A percentile compares a stretch with the other conserved stretches of the same genome.
Evolutionary conservation across 371 early-diverging fungal genomes (phyloP).

Genomic region (Mucor piriformis): DNA sequence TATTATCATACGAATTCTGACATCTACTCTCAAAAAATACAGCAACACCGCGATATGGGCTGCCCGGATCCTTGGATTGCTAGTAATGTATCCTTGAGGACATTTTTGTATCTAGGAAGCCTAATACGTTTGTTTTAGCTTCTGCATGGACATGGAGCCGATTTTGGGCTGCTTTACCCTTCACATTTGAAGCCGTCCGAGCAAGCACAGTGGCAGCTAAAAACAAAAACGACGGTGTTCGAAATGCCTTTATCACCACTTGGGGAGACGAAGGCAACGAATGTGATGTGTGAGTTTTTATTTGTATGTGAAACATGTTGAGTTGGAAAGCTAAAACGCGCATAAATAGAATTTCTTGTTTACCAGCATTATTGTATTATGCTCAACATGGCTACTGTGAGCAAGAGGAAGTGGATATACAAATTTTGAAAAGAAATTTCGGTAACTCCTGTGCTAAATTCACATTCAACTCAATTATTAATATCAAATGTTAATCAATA

Average conservation of each 20-base stretch:
- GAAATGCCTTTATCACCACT: constrained; percentile 78
- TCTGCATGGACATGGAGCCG: constrained; percentile 88
- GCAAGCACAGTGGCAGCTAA: constrained; percentile 79
- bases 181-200: constrained; percentile 76
- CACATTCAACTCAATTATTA: not conserved
- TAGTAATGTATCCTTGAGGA: constrained; percentile 28
- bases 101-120: not conserved
- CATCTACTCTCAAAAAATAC: constrained; percentile 73
- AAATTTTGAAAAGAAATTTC: constrained; percentile 63
- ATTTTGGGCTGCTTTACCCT: constrained; percentile 80
- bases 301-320: not conserved
- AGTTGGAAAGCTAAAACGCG: not conserved
- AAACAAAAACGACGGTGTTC: constrained; percentile 55
- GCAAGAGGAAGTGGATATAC: constrained; percentile 61
- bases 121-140: constrained; percentile 17
- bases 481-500: constrained; percentile 1
- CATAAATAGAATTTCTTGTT: constrained; percentile 56
- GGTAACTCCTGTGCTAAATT: constrained; percentile 28
- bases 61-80: constrained; percentile 82
- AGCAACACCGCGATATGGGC: constrained; percentile 81
- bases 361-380: constrained; percentile 79
- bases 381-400: constrained; percentile 76
- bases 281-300: constrained; percentile 67
- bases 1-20: constrained; percentile 80
- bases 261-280: constrained; percentile 95